Evolutionary conservation across 2,329 filamentous ascomycete genomes (phyloP).

Genomic region (Aspergillus texensis): DNA sequence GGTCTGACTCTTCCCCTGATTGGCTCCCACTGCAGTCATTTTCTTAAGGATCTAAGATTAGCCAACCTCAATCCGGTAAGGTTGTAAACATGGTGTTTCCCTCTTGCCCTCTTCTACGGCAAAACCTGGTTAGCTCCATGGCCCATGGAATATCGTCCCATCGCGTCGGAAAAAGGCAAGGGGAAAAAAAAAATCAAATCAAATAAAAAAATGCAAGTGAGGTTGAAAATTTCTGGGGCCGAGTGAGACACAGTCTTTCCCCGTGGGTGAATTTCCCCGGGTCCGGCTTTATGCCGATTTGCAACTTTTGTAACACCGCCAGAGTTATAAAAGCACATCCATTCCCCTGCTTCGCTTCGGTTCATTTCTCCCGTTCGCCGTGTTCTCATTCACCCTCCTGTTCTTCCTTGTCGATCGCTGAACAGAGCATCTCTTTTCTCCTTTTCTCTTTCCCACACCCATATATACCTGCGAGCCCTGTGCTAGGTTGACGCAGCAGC

Average conservation of each 20-base stretch:
- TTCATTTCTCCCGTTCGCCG: neutral
- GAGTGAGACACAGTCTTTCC: slow-evolving; percentile 13
- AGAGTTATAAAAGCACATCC: slow-evolving; percentile 8
- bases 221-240: slow-evolving; percentile 11
- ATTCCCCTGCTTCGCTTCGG: neutral
- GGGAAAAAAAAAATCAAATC: neutral
- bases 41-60: neutral
- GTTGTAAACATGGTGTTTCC: neutral
- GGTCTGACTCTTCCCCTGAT: neutral
- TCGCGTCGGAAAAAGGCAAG: neutral
- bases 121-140: neutral
- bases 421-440: neutral
- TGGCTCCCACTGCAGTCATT: neutral
- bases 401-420: neutral
- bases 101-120: neutral
- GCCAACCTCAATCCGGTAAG: neutral
- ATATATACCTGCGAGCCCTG: neutral
- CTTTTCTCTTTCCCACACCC: neutral
- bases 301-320: neutral
- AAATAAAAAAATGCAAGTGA: neutral
- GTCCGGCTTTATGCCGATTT: slow-evolving; percentile 17
- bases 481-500: neutral
- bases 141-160: neutral
- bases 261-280: slow-evolving; percentile 22
- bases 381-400: neutral